Base-by-base conservation (phyloP, 2,329 filamentous ascomycete species). In the Clarireedia paspali region DNA sequence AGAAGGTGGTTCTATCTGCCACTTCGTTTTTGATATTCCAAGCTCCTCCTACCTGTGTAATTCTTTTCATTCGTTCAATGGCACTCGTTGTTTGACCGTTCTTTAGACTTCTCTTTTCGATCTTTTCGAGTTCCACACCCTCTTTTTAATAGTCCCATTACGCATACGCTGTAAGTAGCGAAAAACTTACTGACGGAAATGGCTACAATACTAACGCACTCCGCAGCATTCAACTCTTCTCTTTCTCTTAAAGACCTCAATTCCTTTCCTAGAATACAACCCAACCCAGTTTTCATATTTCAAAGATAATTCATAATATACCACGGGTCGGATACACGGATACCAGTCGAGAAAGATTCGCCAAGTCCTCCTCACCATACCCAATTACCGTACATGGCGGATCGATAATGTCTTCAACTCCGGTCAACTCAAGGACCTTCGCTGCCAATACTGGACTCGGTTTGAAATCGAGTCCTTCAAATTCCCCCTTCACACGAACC, bases 381-480 rank as follows among this genome's bases (percentile, higher is more conserved):
- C 12, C 12, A 23, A 24, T 46, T 23, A 24, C 34, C 10, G 34
- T 47, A 38, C 47, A 36, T 52, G 46, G 48, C n/a, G 67, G 62
- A 66, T 67, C 66, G 56, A 69, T 57, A 45, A 70, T 70, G 68
- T 60, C 66, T 60, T 68, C 66, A 39, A 70, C 68, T 51, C 68
- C 68, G 24, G 62, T 62, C 46, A 69, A 67, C 57, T 46, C 62
- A 47, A 61, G 66, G 54, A 66, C 63, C 24, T 65, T 68, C 54
- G 57, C 63, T 52, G 63, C 66, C 42, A 70, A 67, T 54, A 67
- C 63, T 17, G 59, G 63, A 23, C 54, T 67, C 4, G 67, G 64
- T 24, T 74, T 88, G 63, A 87, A 83, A 73, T 72, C 86, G 63
- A 91, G 89, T 56, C 88, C 90, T 55, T 85, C 88, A 58, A 89